Conservation (phyloP, 2,329 filamentous ascomycete genomes). For the Diplodia mutila region DNA sequence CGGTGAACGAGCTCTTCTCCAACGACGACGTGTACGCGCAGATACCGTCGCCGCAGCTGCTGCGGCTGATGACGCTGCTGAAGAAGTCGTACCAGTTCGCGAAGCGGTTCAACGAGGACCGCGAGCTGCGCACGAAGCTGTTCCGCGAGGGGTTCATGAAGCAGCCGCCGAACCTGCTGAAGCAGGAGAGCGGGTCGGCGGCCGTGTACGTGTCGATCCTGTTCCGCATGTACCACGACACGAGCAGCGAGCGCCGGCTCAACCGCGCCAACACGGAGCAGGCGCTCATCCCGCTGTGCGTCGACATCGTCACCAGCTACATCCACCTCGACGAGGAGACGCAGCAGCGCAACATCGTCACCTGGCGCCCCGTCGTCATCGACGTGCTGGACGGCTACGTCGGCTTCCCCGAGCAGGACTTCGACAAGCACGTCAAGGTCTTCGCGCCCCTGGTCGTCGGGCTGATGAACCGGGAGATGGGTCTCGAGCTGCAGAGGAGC, state of each 20-base stretch:
- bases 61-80: slow-evolving; percentile 89
- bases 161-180: slow-evolving; percentile 94
- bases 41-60: slow-evolving; percentile 86
- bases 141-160: slow-evolving; percentile 99
- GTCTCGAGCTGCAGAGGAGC: slow-evolving; percentile 74
- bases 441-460: slow-evolving; percentile 90
- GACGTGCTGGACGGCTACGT: slow-evolving; percentile 94
- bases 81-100: slow-evolving; percentile 98
- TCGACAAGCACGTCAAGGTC: slow-evolving; percentile 74
- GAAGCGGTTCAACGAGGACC: slow-evolving; percentile 96
- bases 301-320: slow-evolving; percentile 88
- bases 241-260: slow-evolving; percentile 77
- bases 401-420: slow-evolving; percentile 80
- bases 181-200: slow-evolving; percentile 92
- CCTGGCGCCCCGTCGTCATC: slow-evolving; percentile 96
- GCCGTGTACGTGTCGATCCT: slow-evolving; percentile 95
- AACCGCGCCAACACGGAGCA: slow-evolving; percentile 83
- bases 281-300: slow-evolving; percentile 90
- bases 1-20: slow-evolving; percentile 96
- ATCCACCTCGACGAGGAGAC: slow-evolving; percentile 89
- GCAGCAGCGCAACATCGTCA: slow-evolving; percentile 94
- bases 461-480: slow-evolving; percentile 79
- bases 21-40: slow-evolving; percentile 93
- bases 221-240: slow-evolving; percentile 96
- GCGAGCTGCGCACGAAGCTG: slow-evolving; percentile 88